phyloP scores from a whole-genome alignment of 306 rosid genomes.

The Urtica urens region DNA sequence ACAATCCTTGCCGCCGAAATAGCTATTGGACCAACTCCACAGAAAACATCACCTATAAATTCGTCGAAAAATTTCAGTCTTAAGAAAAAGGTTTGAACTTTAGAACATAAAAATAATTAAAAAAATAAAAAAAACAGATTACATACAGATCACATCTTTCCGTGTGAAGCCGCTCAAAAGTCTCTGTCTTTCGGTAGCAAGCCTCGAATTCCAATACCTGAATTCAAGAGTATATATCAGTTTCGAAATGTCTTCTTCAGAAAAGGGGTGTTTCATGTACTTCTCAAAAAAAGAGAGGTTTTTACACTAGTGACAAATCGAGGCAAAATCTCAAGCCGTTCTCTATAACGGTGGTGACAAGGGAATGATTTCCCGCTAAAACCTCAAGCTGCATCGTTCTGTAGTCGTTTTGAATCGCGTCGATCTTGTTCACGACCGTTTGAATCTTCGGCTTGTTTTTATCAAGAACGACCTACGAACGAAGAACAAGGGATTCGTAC shows the following conservation, averaged over 20 bases:
- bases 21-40: constrained; percentile 94
- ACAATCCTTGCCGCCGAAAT: constrained; percentile 76
- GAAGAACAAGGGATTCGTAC: constrained; percentile 9
- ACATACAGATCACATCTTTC: constrained; percentile 76
- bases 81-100: neutral
- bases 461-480: constrained; percentile 81
- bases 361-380: constrained; percentile 90
- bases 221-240: no score
- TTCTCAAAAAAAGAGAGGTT: constrained; percentile 15
- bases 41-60: constrained; percentile 78
- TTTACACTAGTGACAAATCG: constrained; percentile 89
- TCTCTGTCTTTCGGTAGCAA: constrained; percentile 82
- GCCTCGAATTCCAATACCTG: constrained; percentile 97
- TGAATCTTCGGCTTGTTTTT: constrained; percentile 78
- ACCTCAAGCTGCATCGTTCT: constrained; percentile 96
- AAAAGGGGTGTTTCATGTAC: neutral
- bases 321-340: constrained; percentile 80
- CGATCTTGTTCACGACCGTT: constrained; percentile 82
- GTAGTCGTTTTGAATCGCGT: constrained; percentile 73
- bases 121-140: neutral
- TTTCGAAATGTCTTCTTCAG: no score
- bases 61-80: neutral
- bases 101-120: neutral
- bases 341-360: constrained; percentile 75
- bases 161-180: constrained; percentile 56